Base-by-base conservation (phyloP, 257 asterid genomes). In the Nicotiana sylvestris region DNA sequence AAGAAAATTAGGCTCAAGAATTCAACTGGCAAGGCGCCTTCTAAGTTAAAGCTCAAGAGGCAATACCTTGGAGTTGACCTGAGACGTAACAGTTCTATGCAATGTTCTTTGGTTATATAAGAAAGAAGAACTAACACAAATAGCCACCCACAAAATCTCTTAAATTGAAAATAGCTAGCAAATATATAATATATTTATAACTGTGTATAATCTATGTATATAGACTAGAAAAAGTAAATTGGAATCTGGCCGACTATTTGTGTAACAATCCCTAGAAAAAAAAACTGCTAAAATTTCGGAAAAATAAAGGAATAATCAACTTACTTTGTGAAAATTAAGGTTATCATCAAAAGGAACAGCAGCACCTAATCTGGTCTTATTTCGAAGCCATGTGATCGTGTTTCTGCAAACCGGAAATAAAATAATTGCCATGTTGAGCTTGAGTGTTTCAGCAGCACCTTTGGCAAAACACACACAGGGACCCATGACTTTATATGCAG, bases 361-460 rank as follows among this genome's bases (percentile, higher is more conserved):
- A 6, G 33, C 85, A 37, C 97, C 98, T 0, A 94, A 37, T 43
- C 66, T 86, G 7, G 98, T 93, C 87, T 85, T 96, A 94, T 90
- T 93, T 39, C 99, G 78, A 9, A 96, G 97, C 98, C 99, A 94
- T 5, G 99, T 96, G 77, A 96, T 93, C 53, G 97, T 94, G 88
- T 96, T 96, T 62, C 99, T 84, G 76, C 98, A 96, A 4, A 96
- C 98, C 0, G 98, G 98, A 0, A 96, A 85, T 64, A 96, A 68
- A 43, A 96, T 92, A 27, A 96, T 57, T 1, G 98, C 99, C 99
- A 96, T 96, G 90, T 96, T 96, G 35, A 96, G 88, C 92, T 96
- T 96, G 39, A 93, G 91, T 4, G 95, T 96, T 89, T 96, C 99
- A n/a, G 99, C 99, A 0, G 95, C 99, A 1, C 99, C 99, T 77